Evolutionary conservation across 75 land plant species (phyloP).

Genomic region (Cryptomeria japonica): DNA sequence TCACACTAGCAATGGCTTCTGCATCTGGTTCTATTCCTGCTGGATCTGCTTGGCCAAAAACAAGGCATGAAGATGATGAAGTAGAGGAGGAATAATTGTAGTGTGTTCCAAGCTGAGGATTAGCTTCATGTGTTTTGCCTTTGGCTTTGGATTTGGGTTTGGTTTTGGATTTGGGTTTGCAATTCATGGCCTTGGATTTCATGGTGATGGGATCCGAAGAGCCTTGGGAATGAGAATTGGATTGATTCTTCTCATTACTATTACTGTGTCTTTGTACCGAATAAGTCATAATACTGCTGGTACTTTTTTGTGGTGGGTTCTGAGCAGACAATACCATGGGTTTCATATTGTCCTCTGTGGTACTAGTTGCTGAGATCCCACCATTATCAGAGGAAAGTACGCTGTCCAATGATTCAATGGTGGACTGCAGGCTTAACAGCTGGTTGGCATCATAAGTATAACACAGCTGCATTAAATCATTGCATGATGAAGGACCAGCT

Average conservation of each 20-base stretch:
- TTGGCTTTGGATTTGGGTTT: neutral
- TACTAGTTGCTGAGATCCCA: neutral
- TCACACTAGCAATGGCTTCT: conserved; percentile 66
- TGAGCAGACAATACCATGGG: neutral
- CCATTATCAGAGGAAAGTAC: neutral
- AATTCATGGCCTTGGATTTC: neutral
- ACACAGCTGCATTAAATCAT: neutral
- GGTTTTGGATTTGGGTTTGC: neutral
- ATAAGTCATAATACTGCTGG: neutral
- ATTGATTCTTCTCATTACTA: neutral
- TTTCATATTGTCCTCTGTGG: conserved; percentile 7
- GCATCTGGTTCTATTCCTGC: conserved; percentile 34
- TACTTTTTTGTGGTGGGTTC: neutral
- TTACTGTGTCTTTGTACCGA: no score
- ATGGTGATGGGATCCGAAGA: neutral
- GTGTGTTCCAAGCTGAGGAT: neutral
- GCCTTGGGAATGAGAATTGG: conserved; percentile 6
- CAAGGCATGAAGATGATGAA: conserved; percentile 1
- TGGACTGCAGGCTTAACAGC: neutral
- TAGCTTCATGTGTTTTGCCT: neutral
- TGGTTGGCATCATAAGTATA: neutral
- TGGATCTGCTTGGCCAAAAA: neutral
- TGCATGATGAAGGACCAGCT: neutral
- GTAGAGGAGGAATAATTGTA: neutral
- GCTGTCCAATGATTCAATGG: neutral